Evolutionary conservation across 805 yeast species (phyloP).

Genomic region (Yamadazyma olivae): DNA sequence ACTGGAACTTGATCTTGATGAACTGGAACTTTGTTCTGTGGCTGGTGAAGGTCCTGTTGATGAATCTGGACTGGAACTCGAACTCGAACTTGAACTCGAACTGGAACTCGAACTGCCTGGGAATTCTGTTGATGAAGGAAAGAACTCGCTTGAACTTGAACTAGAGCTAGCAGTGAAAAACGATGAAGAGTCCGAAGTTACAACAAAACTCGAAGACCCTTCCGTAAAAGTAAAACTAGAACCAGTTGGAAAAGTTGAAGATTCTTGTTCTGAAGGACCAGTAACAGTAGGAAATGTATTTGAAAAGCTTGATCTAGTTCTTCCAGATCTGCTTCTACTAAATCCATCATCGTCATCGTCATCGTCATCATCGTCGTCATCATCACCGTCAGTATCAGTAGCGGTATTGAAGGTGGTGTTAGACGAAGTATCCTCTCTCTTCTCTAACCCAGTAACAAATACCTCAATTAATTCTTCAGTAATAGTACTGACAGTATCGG

Average conservation of each 20-base stretch:
- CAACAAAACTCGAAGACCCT: too few relatives aligned
- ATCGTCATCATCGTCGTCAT: conserved; percentile 2
- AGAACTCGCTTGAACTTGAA: not conserved
- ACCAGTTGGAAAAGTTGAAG: too few relatives aligned
- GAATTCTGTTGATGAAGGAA: not conserved
- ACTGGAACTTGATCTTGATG: not conserved
- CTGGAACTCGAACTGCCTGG: not conserved
- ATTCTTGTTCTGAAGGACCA: not conserved
- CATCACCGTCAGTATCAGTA: not conserved
- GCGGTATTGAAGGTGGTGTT: not conserved
- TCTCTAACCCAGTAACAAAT: not conserved
- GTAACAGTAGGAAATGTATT: too few relatives aligned
- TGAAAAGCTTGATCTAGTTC: not conserved
- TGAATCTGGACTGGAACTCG: conserved; percentile 2
- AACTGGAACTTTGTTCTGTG: not conserved
- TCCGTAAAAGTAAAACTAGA: too few relatives aligned
- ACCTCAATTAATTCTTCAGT: not conserved
- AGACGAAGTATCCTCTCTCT: not conserved
- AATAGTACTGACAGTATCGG: not conserved
- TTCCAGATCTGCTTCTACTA: not conserved
- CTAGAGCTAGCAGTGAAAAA: not conserved
- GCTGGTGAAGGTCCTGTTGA: not conserved
- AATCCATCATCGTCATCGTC: conserved; percentile 1
- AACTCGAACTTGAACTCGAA: conserved; percentile 2
- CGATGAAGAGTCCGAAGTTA: not conserved